phyloP scores from a whole-genome alignment of 2,329 filamentous ascomycete genomes.

The Penicillium sp. region DNA sequence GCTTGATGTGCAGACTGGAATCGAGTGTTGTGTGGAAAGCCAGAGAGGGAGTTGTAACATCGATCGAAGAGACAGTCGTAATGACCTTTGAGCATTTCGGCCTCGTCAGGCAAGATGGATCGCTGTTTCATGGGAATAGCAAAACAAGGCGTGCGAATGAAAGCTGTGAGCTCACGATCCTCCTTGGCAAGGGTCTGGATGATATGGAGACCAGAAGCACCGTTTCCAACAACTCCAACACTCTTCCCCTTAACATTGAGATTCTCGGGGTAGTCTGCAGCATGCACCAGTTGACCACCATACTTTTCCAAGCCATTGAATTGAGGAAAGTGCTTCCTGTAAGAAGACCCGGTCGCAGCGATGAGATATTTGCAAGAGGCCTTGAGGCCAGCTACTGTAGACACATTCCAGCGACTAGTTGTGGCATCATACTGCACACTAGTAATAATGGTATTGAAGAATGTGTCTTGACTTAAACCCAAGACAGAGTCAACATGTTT shows the following conservation, averaged over 20 bases:
- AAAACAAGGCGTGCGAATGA: constrained; percentile 65
- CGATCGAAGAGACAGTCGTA: constrained; percentile 54
- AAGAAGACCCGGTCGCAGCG: constrained; percentile 43
- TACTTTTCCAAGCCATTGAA: constrained; percentile 41
- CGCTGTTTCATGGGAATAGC: constrained; percentile 60
- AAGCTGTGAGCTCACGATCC: constrained; percentile 45
- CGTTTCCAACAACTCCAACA: constrained; percentile 19
- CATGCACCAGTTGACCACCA: constrained; percentile 54
- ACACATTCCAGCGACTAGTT: constrained; percentile 45
- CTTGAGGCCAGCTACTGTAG: constrained; percentile 41
- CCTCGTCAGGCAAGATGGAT: constrained; percentile 48
- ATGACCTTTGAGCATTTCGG: constrained; percentile 46
- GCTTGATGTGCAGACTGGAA: constrained; percentile 51
- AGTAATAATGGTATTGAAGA: constrained; percentile 46
- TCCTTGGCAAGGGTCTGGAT: constrained; percentile 18
- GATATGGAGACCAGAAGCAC: constrained; percentile 20
- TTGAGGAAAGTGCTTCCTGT: constrained; percentile 40
- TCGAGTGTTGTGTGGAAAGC: constrained; percentile 43
- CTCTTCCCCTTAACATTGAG: constrained; percentile 15
- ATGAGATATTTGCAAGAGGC: constrained; percentile 47
- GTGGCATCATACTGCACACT: constrained; percentile 42
- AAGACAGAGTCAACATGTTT: constrained; percentile 46
- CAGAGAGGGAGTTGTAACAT: constrained; percentile 54
- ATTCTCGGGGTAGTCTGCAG: constrained; percentile 50
- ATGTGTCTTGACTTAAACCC: constrained; percentile 45